Conservation (phyloP, 1,284 basidiomycete genomes). For the Neotropicomus parvogracilis region DNA sequence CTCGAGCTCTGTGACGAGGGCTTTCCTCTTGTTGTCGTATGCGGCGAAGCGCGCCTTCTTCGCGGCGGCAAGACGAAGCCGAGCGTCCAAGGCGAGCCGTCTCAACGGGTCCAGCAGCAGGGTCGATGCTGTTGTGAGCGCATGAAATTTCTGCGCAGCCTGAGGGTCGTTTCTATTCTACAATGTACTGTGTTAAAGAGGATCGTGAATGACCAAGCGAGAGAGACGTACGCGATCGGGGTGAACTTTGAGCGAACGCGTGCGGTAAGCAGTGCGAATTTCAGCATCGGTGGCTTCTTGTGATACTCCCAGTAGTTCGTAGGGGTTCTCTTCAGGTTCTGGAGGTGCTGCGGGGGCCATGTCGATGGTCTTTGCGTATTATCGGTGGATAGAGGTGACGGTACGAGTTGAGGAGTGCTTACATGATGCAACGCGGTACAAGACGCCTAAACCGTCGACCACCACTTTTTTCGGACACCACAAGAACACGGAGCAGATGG, state of each 20-base stretch:
- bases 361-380: neutral
- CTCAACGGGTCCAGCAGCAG: slow-evolving; percentile 81
- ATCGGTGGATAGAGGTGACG: neutral
- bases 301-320: slow-evolving; percentile 68
- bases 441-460: slow-evolving; percentile 8
- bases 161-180: slow-evolving; percentile 79
- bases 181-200: slow-evolving; percentile 11
- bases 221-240: slow-evolving; percentile 71
- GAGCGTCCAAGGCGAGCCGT: slow-evolving; percentile 79
- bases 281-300: slow-evolving; percentile 76
- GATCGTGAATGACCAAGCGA: neutral
- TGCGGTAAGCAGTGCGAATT: slow-evolving; percentile 80
- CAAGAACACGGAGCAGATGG: slow-evolving; percentile 12
- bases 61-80: slow-evolving; percentile 68
- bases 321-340: slow-evolving; percentile 64
- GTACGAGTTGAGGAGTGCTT: neutral
- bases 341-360: slow-evolving; percentile 25
- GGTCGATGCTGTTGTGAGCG: slow-evolving; percentile 82
- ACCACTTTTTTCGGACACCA: neutral
- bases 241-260: slow-evolving; percentile 82
- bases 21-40: slow-evolving; percentile 78
- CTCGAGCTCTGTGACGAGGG: slow-evolving; percentile 80
- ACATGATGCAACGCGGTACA: slow-evolving; percentile 11
- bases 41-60: slow-evolving; percentile 69
- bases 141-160: slow-evolving; percentile 82